Percentiles rank a stretch among this genome's conserved stretches.
Conservation (phyloP, 495 filamentous ascomycete genomes). For the Thermothielavioides terrestris region DNA sequence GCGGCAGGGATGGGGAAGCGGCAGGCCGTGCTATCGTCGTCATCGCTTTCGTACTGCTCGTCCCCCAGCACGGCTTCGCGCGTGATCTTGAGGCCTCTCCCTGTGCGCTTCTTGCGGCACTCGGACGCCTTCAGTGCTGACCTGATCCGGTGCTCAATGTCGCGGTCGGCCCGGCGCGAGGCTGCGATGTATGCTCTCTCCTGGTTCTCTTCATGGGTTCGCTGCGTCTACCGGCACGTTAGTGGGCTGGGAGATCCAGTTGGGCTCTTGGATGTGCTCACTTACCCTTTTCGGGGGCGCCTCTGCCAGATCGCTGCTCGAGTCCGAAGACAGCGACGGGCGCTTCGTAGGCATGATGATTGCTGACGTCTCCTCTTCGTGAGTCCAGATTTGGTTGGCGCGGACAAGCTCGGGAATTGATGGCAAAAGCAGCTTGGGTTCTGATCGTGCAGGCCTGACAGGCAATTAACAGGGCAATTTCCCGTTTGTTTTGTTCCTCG, state of each 20-base stretch:
- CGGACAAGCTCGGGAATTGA: no score
- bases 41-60: conserved; percentile 89
- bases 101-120: conserved; percentile 84
- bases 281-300: neutral
- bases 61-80: conserved; percentile 85
- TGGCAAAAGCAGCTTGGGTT: no score
- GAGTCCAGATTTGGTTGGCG: no score
- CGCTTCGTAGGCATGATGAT: neutral
- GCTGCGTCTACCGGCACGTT: conserved; percentile 44
- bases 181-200: conserved; percentile 94
- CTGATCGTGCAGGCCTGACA: no score
- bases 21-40: conserved; percentile 58
- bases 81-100: conserved; percentile 72
- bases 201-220: conserved; percentile 73
- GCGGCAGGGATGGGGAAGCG: conserved; percentile 48
- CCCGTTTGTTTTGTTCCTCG: no score
- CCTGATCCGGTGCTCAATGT: conserved; percentile 79
- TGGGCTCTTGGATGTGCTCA: no score
- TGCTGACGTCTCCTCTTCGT: no score
- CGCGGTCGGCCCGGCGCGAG: conserved; percentile 82
- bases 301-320: neutral
- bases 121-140: conserved; percentile 82
- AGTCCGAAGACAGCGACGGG: neutral
- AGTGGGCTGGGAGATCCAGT: no score
- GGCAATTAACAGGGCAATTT: no score